Evolutionary conservation across 2,329 filamentous ascomycete species (phyloP), one percentile per base, ranked within the genome.

Genomic region (Didymosphaeria variabile): DNA sequence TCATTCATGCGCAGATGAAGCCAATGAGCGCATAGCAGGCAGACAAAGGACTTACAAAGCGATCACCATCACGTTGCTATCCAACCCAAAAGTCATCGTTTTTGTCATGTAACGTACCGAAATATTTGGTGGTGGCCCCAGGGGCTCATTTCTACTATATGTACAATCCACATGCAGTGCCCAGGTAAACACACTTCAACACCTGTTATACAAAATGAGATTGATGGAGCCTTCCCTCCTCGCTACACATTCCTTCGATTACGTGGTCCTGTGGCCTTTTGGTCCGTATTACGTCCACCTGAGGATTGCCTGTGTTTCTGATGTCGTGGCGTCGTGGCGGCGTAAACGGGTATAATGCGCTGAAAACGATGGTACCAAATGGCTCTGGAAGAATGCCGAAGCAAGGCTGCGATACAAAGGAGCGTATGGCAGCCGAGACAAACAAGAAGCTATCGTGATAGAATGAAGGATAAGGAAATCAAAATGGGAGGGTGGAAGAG

Each of bases 271-370:
- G 12, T 40, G 32, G 29, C 23, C 45, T 47, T 52, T 52, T 50
- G 29, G 19, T 40, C 51, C 51, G 51, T 31, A 42, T 54, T 54
- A 32, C 34, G 23, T 54, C 51, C 51, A 38, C 26, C 51, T n/a
- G 15, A 13, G 32, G 32, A 40, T 17, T 36, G 21, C 19, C 13
- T 26, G 19, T 19, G n/a, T 15, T 52, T n/a, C 12, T 32, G 5
- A 21, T 44, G 12, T 31, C 51, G 51, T 44, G 51, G 51, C 51
- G n/a, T 52, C 45, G 45, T 49, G 23, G 29, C 29, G 45, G 45
- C 51, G 51, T 54, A 42, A 54, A 42, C 51, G 51, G 51, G 36
- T 54, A 54, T 54, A 54, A 54, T 54, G 36, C 51, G 17, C n/a
- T 52, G 49, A 21, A 23, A 40, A 52, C 38, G 21, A 21, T n/a